A percentile compares a stretch with the other conserved stretches of the same genome.
Conservation (phyloP, 1,284 basidiomycete genomes). For the Heterobasidion irregulare region DNA sequence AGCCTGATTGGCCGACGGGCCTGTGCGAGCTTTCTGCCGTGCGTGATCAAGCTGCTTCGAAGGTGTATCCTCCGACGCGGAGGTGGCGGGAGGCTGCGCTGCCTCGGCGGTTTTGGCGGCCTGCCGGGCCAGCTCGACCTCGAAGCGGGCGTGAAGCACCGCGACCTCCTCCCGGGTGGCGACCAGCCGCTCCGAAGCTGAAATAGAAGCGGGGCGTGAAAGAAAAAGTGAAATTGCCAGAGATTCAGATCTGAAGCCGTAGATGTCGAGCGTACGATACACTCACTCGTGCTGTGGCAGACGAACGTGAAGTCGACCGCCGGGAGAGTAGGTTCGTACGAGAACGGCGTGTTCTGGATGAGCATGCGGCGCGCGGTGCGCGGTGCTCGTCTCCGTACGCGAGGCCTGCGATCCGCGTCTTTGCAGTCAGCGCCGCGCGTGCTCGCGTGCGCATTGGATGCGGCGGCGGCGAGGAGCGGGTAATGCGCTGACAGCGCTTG, state of each 20-base stretch:
- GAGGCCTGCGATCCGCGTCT: conserved; percentile 16
- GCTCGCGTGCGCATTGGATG: neutral
- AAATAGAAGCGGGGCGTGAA: conserved; percentile 2
- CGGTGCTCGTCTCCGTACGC: conserved; percentile 28
- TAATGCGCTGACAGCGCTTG: conserved; percentile 62
- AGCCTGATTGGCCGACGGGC: neutral
- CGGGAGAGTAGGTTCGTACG: conserved; percentile 25
- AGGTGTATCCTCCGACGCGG: conserved; percentile 18
- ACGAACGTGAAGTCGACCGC: conserved; percentile 47
- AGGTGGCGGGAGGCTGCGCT: conserved; percentile 36
- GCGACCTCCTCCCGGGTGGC: conserved; percentile 61
- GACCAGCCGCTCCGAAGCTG: conserved; percentile 63
- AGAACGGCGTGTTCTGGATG: conserved; percentile 10
- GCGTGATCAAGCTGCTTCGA: conserved; percentile 33
- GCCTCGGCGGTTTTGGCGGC: conserved; percentile 47
- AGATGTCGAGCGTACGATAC: conserved; percentile 9
- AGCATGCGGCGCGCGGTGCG: conserved; percentile 30
- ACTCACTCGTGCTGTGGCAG: conserved; percentile 64
- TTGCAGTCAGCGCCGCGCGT: neutral
- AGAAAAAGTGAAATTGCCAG: neutral
- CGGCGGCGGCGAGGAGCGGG: conserved; percentile 26
- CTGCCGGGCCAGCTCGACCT: conserved; percentile 61
- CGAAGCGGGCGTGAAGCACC: conserved; percentile 55
- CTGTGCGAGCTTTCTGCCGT: conserved; percentile 24
- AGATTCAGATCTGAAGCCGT: conserved; percentile 4